Base-by-base conservation (phyloP, 768 basidiomycete species). In the Podaxis rugospora region DNA sequence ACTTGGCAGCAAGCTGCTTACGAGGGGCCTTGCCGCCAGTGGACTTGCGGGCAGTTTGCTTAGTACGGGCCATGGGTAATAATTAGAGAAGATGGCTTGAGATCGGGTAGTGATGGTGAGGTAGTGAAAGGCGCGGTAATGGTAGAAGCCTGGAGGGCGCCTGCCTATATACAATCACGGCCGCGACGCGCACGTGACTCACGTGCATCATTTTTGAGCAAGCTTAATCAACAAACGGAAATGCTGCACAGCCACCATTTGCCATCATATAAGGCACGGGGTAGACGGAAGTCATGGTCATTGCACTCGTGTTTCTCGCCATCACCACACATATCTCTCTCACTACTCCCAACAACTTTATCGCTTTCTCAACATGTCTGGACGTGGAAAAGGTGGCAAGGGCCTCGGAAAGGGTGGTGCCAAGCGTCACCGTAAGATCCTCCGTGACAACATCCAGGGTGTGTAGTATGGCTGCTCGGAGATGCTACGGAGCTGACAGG, bases 361-460 rank as follows among this genome's bases (percentile, higher is more conserved):
- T 60, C 65, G 67, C 63, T 68, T 63, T 64, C 63, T 64, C 58
- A 70, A 79, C 72, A 94, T 95, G 93, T 95, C 93, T 84, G 94
- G 94, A 80, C 93, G 94, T 75, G 94, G 94, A 74, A 96, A 95
- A 83, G 90, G 93, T 79, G 93, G 93, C 73, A 95, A 95, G 83
- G 93, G 93, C 75, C 91, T 96, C 75, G 94, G 94, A 78, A 96
- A 95, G 87, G 93, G 94, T 72, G 94, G 94, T 74, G 92, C 92
- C 46, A 93, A 94, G 83, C 89, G 94, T 76, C 93, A 95, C 78
- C 89, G 94, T 72, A 97, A 96, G 80, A 94, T 97, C 76, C 85
- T 95, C 71, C 92, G 93, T 77, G 70, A 70, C 64, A 72, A 71
- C 68, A 75, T 73, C 69, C 73, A 63, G 70, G 73, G 75, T 63